Evolutionary conservation across 768 basidiomycete genomes (phyloP), one percentile per base, ranked within the genome.

Genomic region (Lanmaoa rubissima): DNA sequence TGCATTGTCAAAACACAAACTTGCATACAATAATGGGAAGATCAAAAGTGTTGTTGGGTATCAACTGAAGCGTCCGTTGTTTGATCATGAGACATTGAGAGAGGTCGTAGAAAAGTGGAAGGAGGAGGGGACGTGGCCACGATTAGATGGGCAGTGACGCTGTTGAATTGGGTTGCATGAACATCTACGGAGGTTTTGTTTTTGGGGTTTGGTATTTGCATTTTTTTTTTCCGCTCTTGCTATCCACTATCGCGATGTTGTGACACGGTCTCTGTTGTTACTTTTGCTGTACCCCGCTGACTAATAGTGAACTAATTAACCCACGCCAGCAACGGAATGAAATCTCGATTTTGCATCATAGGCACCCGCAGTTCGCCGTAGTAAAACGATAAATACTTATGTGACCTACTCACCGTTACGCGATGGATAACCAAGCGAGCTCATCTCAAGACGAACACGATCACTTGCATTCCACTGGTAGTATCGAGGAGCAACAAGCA

Each of bases 71-170:
- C 75, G 75, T 35, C 90, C 92, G 1, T 63, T 78, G 36, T 85
- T 93, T 65, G 79, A 77, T 63, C 81, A 80, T 45, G 84, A 83
- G 17, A 75, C 80, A 8, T 67, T 94, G 51, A 74, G 77, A 65
- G 90, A 92, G 54, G 78, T 90, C 32, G 81, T 94, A 35, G 86
- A 88, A 64, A 87, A 88, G 69, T 92, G 88, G 85, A 90, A 88
- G 67, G 83, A 72, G 14, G 92, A 94, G 63, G 83, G 85, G 40
- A 56, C 72, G 0, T 72, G 71, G 71, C 71, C 72, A 13, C 59
- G 57, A 48, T 38, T 73, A 48, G 61, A 64, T 4, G 61, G 46
- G n/a, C 50, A 56, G 12, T 60, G 45, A 69, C 11, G 26, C 1
- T 38, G 39, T 19, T n/a, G 36, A 40, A 3, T 14, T 47, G 24